Evolutionary conservation across 2,329 filamentous ascomycete species (phyloP), one percentile per base, ranked within the genome.

Genomic region (Epichloe aotearoae): DNA sequence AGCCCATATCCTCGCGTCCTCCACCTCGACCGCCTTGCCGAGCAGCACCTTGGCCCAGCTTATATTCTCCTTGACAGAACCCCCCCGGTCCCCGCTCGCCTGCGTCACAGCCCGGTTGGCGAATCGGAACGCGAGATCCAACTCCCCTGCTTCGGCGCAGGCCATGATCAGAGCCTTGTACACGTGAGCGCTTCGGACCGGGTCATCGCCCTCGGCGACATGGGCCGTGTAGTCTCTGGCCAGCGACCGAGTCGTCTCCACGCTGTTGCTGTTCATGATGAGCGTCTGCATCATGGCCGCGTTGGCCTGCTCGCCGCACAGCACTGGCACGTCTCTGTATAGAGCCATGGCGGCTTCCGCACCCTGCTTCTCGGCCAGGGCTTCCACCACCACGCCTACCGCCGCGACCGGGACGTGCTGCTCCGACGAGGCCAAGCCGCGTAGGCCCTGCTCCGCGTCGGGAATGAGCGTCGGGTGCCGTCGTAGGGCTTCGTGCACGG

Each of bases 401-500:
- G 61, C 61, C 11, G 62, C 62, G 19, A 73, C 62, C 17, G 73
- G 71, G 5, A 68, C 63, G 5, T 68, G 57, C 8, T 50, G n/a
- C 15, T 63, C 54, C 11, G 62, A 53, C 49, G 58, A 46, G n/a
- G 59, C 56, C 50, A 89, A 68, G 1, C 71, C 62, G 46, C 77
- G 71, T 12, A 95, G 72, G 1, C 75, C 68, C 3, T 64, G 58
- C 60, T 85, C 77, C 3, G 80, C 77, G 39, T 74, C 65, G 15
- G 71, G 62, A 1, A 78, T 67, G 3, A 76, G 69, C 0, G 62
- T 59, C 0, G 72, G 65, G 1, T 73, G 66, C 39, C 69, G 60
- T 39, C 68, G 68, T 41, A 94, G 70, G 52, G 77, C 69, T 3
- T 64, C 61, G 57, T 76, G 82, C 20, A 96, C 69, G 2, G 79